These are phyloP conservation scores for Acacia acuminata DNA, from an alignment of 306 rosid genomes.

Conservation along the genomic window DNA sequence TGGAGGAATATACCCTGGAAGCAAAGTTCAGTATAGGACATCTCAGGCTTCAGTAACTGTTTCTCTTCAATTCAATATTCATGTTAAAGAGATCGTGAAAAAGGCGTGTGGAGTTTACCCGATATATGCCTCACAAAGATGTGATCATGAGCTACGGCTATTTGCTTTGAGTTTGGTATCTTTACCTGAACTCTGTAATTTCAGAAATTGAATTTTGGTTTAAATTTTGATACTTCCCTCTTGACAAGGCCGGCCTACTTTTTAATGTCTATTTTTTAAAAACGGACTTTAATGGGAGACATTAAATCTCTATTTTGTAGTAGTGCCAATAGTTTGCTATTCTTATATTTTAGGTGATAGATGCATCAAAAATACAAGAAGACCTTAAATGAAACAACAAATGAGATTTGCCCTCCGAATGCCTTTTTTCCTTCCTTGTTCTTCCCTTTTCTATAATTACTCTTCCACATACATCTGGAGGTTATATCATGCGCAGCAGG, in stretches of 20 bases:
- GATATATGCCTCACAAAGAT: no score
- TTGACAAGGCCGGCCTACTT: no score
- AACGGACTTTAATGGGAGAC: no score
- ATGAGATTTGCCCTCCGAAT: constrained; percentile 95
- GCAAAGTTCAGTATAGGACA: neutral
- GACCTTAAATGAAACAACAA: constrained; percentile 87
- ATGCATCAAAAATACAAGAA: constrained; percentile 98
- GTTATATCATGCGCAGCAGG: constrained; percentile 48
- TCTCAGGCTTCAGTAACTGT: neutral
- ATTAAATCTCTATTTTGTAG: no score
- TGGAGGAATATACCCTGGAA: neutral
- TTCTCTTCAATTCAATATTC: neutral
- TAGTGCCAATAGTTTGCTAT: no score
- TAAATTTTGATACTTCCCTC: neutral
- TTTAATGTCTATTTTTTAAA: no score
- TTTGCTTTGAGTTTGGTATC: no score
- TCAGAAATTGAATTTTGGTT: neutral
- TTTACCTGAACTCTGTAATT: no score
- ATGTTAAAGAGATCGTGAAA: no score
- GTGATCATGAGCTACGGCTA: no score
- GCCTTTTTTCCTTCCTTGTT: constrained; percentile 32
- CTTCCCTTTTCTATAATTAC: neutral
- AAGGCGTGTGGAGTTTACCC: no score
- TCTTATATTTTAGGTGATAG: constrained; percentile 68
- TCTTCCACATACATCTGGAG: constrained; percentile 25